Evolutionary conservation across 2,329 filamentous ascomycete species (phyloP), one percentile per base, ranked within the genome.

Genomic region (Talaromyces islandicus): DNA sequence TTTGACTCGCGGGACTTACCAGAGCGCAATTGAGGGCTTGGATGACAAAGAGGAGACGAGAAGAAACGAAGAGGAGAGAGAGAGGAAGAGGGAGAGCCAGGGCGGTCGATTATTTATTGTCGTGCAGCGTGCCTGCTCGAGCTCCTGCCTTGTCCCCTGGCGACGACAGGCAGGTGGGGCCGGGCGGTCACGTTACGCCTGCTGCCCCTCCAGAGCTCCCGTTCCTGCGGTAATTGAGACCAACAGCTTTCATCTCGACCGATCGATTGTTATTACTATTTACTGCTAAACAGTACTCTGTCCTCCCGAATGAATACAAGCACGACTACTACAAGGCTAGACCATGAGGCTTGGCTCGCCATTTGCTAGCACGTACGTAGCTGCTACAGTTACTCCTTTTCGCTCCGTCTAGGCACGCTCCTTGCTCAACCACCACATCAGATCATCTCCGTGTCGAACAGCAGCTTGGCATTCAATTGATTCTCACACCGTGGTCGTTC

Each of bases 61-160:
- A 52, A 55, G 52, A 38, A 51, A n/a, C 11, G 32, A 29, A 41
- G 46, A 54, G 27, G 48, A 58, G n/a, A 54, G 61, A 51, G 30
- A 17, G 19, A 35, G 35, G 21, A 29, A 19, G 46, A 54, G n/a
- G 43, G 35, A 32, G 9, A n/a, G 43, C 17, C 43, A n/a, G 9
- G 51, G n/a, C n/a, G n/a, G n/a, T n/a, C n/a, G n/a, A n/a, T 50
- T 57, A 25, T 30, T 57, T 50, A 21, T 27, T 43, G 14, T n/a
- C n/a, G 32, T 38, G 25, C 25, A n/a, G n/a, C 10, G 29, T 21
- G 52, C 21, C n/a, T 24, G 21, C 21, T 32, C 7, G 30, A 48
- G 57, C 35, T 38, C 35, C 48, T 43, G 9, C 29, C 38, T 12
- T 4, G 35, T 19, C 41, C 25, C 54, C 41, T n/a, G 30, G 32